phyloP scores from a whole-genome alignment of 2,329 filamentous ascomycete genomes.

The Clarireedia monteithiana region DNA sequence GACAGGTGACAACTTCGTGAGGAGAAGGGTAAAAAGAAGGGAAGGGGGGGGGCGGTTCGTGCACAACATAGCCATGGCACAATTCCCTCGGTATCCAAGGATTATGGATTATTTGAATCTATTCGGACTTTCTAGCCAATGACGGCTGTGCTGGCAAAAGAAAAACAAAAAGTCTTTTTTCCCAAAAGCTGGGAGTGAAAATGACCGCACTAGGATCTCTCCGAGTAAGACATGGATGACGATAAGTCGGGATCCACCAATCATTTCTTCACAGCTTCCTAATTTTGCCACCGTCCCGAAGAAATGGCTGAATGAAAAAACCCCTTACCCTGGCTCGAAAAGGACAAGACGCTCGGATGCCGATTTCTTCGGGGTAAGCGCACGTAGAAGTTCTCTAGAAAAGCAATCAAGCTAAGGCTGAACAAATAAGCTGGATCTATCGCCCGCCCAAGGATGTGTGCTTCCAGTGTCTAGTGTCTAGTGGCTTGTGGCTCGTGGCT shows the following conservation, averaged over 20 bases:
- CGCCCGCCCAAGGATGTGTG: too few relatives aligned
- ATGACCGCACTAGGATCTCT: background rate
- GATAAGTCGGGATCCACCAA: background rate
- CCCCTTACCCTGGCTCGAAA: too few relatives aligned
- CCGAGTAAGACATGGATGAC: too few relatives aligned
- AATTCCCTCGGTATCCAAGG: too few relatives aligned
- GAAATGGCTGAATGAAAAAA: too few relatives aligned
- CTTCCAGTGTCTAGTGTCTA: too few relatives aligned
- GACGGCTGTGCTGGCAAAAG: background rate
- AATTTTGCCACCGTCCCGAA: slow-evolving; percentile 1
- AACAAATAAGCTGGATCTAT: background rate
- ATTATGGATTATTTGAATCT: background rate
- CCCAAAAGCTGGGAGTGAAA: background rate
- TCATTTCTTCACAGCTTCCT: background rate
- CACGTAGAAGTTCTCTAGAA: too few relatives aligned
- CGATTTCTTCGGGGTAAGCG: background rate
- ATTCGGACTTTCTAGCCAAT: background rate
- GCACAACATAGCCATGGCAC: too few relatives aligned
- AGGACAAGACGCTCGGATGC: background rate
- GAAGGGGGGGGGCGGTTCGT: too few relatives aligned
- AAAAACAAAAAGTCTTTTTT: background rate
- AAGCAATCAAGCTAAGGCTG: slow-evolving; percentile 7
- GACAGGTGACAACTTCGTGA: background rate
- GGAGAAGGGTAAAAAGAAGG: too few relatives aligned
- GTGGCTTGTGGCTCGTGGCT: too few relatives aligned